phyloP scores from a whole-genome alignment of 352 stramenopile genomes.

The Globisporangium emineosum region DNA sequence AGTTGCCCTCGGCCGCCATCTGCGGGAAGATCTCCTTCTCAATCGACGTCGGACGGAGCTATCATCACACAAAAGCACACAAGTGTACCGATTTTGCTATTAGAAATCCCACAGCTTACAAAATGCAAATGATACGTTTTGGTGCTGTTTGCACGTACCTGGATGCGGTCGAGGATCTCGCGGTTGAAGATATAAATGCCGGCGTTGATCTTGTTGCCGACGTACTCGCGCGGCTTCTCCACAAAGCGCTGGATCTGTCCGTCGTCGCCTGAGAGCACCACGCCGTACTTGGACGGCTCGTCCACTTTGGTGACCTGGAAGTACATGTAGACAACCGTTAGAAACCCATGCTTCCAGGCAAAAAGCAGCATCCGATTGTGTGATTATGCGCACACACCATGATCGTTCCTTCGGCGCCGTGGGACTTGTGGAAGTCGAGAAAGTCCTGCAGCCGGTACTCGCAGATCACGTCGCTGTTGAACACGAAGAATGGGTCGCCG shows the following conservation, averaged over 20 bases:
- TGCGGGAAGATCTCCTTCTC: conserved; percentile 90
- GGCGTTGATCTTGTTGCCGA: conserved; percentile 90
- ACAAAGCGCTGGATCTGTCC: conserved; percentile 89
- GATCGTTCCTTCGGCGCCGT: conserved; percentile 81
- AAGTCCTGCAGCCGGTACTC: conserved; percentile 80
- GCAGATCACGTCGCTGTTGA: conserved; percentile 90
- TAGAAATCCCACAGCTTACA: not conserved
- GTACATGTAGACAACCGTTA: not conserved
- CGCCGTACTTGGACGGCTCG: conserved; percentile 89
- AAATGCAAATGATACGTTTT: not conserved
- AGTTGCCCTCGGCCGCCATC: conserved; percentile 84
- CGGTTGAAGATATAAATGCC: conserved; percentile 90
- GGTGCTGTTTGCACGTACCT: conserved; percentile 20
- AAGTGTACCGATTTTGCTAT: not conserved
- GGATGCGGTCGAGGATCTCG: conserved; percentile 85
- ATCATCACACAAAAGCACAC: not conserved
- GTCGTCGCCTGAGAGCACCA: conserved; percentile 73
- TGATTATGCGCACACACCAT: conserved; percentile 27
- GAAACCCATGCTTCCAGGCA: not conserved
- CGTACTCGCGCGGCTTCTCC: conserved; percentile 87
- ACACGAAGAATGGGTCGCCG: conserved; percentile 88
- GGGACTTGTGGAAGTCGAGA: conserved; percentile 73
- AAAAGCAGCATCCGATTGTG: not conserved
- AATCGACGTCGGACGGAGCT: conserved; percentile 86
- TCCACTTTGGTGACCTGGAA: conserved; percentile 66